Conservation (phyloP, 2,329 filamentous ascomycete genomes). For the Trichoderma koningii region DNA sequence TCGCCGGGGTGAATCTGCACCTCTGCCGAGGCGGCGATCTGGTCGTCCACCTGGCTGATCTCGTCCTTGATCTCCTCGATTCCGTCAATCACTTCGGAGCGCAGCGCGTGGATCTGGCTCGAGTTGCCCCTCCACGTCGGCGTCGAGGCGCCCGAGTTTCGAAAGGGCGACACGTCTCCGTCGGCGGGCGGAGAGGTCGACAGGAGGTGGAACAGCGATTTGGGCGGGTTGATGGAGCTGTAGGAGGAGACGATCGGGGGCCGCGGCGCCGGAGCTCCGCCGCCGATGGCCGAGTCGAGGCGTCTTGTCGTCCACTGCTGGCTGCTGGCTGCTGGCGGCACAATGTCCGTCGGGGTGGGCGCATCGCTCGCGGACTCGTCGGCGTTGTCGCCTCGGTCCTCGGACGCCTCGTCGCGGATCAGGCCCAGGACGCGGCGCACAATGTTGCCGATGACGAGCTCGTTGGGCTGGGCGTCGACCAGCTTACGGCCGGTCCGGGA, state of each 20-base stretch:
- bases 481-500: conserved; percentile 76
- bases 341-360: conserved; percentile 46
- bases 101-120: conserved; percentile 66
- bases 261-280: conserved; percentile 44
- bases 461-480: conserved; percentile 80
- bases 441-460: conserved; percentile 93
- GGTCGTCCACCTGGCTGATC: conserved; percentile 87
- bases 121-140: conserved; percentile 46
- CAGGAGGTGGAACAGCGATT: conserved; percentile 86
- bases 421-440: conserved; percentile 86
- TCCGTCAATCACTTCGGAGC: conserved; percentile 88
- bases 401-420: conserved; percentile 86
- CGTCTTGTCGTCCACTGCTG: conserved; percentile 40
- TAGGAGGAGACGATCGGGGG: conserved; percentile 64
- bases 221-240: conserved; percentile 65
- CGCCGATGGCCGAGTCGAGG: conserved; percentile 30
- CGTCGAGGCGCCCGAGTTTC: conserved; percentile 54
- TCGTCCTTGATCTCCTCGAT: conserved; percentile 97
- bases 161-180: conserved; percentile 49
- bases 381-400: conserved; percentile 67
- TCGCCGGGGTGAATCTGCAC: conserved; percentile 94
- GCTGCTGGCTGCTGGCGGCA: conserved; percentile 34
- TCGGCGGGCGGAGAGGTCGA: conserved; percentile 65
- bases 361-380: conserved; percentile 62
- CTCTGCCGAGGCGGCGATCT: conserved; percentile 84